Conservation (phyloP, 352 stramenopile species). For the Phytophthora crassamura region DNA sequence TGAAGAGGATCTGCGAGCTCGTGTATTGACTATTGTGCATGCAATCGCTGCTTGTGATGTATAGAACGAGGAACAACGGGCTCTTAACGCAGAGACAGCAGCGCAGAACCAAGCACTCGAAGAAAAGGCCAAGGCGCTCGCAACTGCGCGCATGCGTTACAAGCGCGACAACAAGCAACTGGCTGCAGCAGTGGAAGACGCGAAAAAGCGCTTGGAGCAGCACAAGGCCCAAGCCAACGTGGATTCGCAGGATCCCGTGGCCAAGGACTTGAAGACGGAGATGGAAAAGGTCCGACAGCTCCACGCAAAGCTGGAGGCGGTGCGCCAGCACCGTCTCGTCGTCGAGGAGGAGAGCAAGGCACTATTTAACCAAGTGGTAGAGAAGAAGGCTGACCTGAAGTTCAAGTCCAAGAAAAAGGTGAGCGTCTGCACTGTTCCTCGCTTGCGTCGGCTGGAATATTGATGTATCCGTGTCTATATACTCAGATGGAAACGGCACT, state of each 20-base stretch:
- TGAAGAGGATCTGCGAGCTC: neutral
- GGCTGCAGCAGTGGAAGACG: constrained; percentile 73
- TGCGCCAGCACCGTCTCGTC: constrained; percentile 85
- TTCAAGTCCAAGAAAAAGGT: constrained; percentile 92
- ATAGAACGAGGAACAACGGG: constrained; percentile 90
- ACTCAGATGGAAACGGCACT: constrained; percentile 78
- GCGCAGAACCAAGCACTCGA: constrained; percentile 87
- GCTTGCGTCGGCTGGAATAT: neutral
- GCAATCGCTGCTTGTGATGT: constrained; percentile 11
- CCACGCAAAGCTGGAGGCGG: constrained; percentile 84
- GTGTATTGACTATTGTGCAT: constrained; percentile 1
- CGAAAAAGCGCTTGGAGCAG: constrained; percentile 84
- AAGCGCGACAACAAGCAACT: constrained; percentile 90
- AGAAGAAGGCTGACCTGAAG: constrained; percentile 90
- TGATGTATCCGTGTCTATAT: neutral
- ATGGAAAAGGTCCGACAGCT: constrained; percentile 88
- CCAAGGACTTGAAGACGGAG: constrained; percentile 83
- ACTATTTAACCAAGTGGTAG: constrained; percentile 89
- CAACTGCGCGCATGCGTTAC: constrained; percentile 89
- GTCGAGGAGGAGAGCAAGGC: constrained; percentile 91
- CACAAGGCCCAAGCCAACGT: constrained; percentile 81
- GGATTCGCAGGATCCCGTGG: constrained; percentile 76
- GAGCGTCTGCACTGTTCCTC: neutral
- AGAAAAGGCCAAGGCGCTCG: constrained; percentile 88
- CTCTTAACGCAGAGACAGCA: constrained; percentile 83